phyloP scores from a whole-genome alignment of 495 filamentous ascomycete species.

The Darksidea phi region DNA sequence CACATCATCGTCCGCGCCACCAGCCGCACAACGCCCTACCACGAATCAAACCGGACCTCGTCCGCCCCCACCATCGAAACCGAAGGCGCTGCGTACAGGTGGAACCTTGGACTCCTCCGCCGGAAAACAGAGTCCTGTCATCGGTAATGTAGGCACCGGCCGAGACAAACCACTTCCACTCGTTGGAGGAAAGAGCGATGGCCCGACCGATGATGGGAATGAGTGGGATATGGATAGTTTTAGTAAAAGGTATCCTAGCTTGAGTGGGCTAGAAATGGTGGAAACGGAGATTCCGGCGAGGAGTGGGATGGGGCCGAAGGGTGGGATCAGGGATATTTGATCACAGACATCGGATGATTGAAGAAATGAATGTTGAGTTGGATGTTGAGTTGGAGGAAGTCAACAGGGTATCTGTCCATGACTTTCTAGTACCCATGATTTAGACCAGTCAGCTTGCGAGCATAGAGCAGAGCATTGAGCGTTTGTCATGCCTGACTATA shows the following conservation, averaged over 20 bases:
- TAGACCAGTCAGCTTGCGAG: too few species aligned
- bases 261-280: slow-evolving; percentile 80
- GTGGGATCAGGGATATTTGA: slow-evolving; percentile 7
- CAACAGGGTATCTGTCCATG: background rate
- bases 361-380: background rate
- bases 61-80: slow-evolving; percentile 60
- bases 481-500: too few species aligned
- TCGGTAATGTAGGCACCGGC: background rate
- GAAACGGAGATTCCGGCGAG: slow-evolving; percentile 56
- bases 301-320: background rate
- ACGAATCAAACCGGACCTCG: slow-evolving; percentile 13
- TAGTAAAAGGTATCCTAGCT: slow-evolving; percentile 75
- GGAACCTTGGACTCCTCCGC: slow-evolving; percentile 29
- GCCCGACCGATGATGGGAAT: slow-evolving; percentile 54
- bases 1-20: slow-evolving; percentile 23
- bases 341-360: background rate
- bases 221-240: slow-evolving; percentile 71
- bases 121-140: slow-evolving; percentile 25
- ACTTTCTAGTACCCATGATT: too few species aligned
- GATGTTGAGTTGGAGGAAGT: background rate
- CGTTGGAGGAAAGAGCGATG: slow-evolving; percentile 10
- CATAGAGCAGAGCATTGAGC: too few species aligned
- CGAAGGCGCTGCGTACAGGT: slow-evolving; percentile 56
- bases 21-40: slow-evolving; percentile 6
- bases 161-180: slow-evolving; percentile 11